These are phyloP conservation scores for Zygosaccharomyces sapae DNA, from an alignment of 1,139 yeast genomes.

Conservation along the genomic window DNA sequence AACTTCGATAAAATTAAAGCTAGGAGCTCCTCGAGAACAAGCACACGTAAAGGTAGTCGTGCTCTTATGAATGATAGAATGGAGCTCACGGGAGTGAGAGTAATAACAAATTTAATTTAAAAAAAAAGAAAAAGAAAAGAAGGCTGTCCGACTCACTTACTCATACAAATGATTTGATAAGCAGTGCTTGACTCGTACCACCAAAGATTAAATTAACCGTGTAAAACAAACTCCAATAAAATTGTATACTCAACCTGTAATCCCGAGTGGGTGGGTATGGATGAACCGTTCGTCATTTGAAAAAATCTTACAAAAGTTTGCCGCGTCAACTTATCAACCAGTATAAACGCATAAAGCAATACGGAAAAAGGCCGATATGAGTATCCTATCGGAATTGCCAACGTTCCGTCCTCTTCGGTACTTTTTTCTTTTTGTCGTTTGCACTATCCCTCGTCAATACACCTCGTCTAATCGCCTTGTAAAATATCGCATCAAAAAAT, in stretches of 20 bases:
- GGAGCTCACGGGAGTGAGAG: background rate
- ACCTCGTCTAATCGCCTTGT: slow-evolving; percentile 1
- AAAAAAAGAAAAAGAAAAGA: no score
- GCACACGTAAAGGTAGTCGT: background rate
- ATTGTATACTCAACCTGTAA: background rate
- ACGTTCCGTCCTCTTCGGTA: background rate
- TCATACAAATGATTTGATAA: background rate
- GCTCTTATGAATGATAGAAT: slow-evolving; percentile 2
- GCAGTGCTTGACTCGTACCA: no score
- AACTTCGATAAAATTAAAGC: background rate
- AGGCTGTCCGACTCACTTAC: slow-evolving; percentile 3
- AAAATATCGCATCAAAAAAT: slow-evolving; percentile 6
- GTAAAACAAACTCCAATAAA: background rate
- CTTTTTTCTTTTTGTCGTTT: background rate
- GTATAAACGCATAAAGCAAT: no score
- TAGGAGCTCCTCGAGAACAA: no score
- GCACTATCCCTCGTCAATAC: background rate
- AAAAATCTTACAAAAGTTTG: background rate
- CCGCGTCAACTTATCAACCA: background rate
- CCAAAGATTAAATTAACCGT: no score
- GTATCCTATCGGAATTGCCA: background rate
- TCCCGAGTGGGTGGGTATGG: background rate
- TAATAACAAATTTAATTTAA: background rate
- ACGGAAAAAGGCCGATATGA: background rate
- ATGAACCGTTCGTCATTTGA: background rate